Evolutionary conservation across 2,329 filamentous ascomycete species (phyloP).

Genomic region (Botryosphaeria dothidea): DNA sequence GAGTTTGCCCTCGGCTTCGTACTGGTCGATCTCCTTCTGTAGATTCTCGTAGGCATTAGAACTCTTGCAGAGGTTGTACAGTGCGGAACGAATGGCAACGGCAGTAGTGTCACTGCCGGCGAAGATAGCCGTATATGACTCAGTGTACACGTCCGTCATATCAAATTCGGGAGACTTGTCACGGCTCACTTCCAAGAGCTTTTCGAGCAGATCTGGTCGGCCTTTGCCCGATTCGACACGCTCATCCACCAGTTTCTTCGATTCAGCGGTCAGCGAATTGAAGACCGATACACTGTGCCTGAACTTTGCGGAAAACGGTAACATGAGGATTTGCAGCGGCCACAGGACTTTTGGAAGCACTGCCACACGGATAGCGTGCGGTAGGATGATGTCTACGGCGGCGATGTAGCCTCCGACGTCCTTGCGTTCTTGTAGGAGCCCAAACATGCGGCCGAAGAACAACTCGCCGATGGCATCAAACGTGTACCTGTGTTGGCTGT

Average conservation of each 20-base stretch:
- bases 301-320: background rate
- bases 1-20: slow-evolving; percentile 11
- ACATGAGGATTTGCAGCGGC: background rate
- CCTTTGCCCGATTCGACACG: slow-evolving; percentile 1
- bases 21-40: slow-evolving; percentile 23
- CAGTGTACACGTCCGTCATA: slow-evolving; percentile 7
- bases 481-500: slow-evolving; percentile 32
- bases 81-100: slow-evolving; percentile 30
- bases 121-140: slow-evolving; percentile 21
- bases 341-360: background rate
- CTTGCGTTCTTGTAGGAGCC: slow-evolving; percentile 41
- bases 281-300: background rate
- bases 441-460: slow-evolving; percentile 44
- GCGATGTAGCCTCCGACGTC: slow-evolving; percentile 44
- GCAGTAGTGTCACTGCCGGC: slow-evolving; percentile 40
- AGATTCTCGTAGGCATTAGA: slow-evolving; percentile 29
- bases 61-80: slow-evolving; percentile 42
- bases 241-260: slow-evolving; percentile 6
- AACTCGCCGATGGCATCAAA: slow-evolving; percentile 48
- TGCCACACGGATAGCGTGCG: background rate
- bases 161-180: background rate
- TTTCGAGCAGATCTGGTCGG: slow-evolving; percentile 1
- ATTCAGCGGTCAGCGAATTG: background rate
- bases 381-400: slow-evolving; percentile 27
- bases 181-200: slow-evolving; percentile 2